phyloP scores from a whole-genome alignment of 2,329 filamentous ascomycete genomes.

The Colletotrichum plurivorum region DNA sequence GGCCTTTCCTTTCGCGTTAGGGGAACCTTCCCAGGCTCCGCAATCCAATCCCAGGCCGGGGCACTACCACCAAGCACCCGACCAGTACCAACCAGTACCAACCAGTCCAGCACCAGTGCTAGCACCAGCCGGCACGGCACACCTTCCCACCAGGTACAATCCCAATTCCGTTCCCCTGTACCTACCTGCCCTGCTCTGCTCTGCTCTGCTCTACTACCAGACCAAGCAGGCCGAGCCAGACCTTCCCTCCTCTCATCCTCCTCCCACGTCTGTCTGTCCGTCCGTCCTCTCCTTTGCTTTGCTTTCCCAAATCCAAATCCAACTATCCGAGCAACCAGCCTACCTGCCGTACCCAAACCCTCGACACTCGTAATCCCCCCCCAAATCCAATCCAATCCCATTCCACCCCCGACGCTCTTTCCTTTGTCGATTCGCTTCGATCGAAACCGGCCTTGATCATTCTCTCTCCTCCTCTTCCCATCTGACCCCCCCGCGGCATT shows the following conservation, averaged over 20 bases:
- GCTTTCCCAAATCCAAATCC: conserved; percentile 41
- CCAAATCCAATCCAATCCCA: conserved; percentile 36
- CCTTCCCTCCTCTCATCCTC: conserved; percentile 32
- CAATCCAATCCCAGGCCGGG: conserved; percentile 32
- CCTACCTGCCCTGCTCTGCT: neutral
- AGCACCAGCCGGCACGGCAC: too few species aligned
- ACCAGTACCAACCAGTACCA: too few species aligned
- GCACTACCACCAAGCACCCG: too few species aligned
- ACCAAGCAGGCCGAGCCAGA: conserved; percentile 3
- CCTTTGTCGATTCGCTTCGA: conserved; percentile 43
- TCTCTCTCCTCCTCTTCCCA: conserved; percentile 25
- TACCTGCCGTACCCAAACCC: conserved; percentile 25
- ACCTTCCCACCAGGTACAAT: conserved; percentile 18
- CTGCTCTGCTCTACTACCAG: conserved; percentile 1
- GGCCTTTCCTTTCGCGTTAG: conserved; percentile 39
- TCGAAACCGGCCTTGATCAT: conserved; percentile 38
- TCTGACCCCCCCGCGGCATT: conserved; percentile 32
- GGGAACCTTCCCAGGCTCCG: conserved; percentile 38
- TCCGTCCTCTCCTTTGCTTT: conserved; percentile 41
- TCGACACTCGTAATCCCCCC: conserved; percentile 35
- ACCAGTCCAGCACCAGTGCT: neutral
- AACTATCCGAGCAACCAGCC: conserved; percentile 37
- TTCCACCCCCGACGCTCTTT: conserved; percentile 41
- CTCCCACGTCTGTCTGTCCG: conserved; percentile 26
- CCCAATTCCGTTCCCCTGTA: conserved; percentile 16